Base-by-base conservation (phyloP, 805 yeast genomes). In the Grigorovia humatica region DNA sequence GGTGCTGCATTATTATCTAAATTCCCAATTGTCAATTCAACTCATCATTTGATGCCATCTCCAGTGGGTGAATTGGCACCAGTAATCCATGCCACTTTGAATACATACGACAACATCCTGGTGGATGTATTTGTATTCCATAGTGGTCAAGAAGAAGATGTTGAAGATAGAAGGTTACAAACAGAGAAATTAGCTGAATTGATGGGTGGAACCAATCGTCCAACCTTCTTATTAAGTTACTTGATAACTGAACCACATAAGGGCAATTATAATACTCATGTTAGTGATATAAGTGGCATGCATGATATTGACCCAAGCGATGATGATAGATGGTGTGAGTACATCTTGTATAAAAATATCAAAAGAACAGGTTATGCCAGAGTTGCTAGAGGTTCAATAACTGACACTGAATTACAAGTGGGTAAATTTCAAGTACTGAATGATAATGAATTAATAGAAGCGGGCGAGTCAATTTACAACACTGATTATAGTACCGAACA, bases 31-130 rank as follows among this genome's bases (percentile, higher is more conserved):
- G 59, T 93, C 52, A 80, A 84, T 62, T 88, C 97, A 2, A 81
- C 89, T 1, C 99, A 93, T 67, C 95, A 90, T 65, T 74, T 93
- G 59, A 72, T 91, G 52, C 99, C 99, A 4, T 87, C 96, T 7
- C 99, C 99, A 1, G 96, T 87, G 35, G 99, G 99, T 17, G 99
- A 93, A 73, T 75, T 93, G 50, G 99, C 99, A 0, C 99, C 99
- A 4, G 98, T 97, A 1, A 93, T 93, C 58, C 96, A 86, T 67
- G 99, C 99, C 2, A 91, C 97, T 1, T 72, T 93, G 55, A 91
- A 89, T 58, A 85, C 93, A 41, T 90, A 89, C 68, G 96, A 96
- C 12, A 84, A 82, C 60, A 53, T 54, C 4, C 65, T 74, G 19
- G 86, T 93, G 6, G 99, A 93, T 66, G 87, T 93, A 23, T 91